These are phyloP conservation scores for Solanum clarkiae DNA, from an alignment of 257 asterid species.

Conservation along the genomic window DNA sequence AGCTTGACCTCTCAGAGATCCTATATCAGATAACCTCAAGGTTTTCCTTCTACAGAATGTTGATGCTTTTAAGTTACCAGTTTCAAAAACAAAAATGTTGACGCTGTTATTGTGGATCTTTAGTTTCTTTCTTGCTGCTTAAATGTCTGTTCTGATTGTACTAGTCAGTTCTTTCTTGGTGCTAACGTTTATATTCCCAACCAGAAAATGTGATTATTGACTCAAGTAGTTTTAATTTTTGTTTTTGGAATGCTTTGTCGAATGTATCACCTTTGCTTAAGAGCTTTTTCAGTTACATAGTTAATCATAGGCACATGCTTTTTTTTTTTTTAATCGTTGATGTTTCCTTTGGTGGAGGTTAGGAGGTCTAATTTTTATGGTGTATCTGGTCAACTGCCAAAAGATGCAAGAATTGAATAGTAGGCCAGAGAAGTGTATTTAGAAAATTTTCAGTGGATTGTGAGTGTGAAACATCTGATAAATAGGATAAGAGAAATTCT, in stretches of 20 bases:
- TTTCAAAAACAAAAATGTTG: background rate
- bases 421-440: background rate
- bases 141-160: background rate
- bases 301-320: background rate
- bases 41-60: slow-evolving; percentile 22
- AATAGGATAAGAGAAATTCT: background rate
- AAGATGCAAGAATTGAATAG: background rate
- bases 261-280: background rate
- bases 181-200: background rate
- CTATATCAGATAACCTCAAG: slow-evolving; percentile 97
- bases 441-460: background rate
- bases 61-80: background rate
- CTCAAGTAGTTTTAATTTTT: background rate
- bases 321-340: background rate
- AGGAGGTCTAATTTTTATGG: background rate
- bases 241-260: background rate
- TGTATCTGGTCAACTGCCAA: background rate
- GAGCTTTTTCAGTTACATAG: background rate
- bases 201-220: background rate
- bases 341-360: background rate
- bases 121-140: background rate
- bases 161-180: background rate
- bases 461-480: background rate
- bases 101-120: background rate
- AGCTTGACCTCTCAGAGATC: slow-evolving; percentile 92